Evolutionary conservation across 345 rosid species (phyloP), one percentile per base, ranked within the genome.

Genomic region (Schrenkiella parvula): DNA sequence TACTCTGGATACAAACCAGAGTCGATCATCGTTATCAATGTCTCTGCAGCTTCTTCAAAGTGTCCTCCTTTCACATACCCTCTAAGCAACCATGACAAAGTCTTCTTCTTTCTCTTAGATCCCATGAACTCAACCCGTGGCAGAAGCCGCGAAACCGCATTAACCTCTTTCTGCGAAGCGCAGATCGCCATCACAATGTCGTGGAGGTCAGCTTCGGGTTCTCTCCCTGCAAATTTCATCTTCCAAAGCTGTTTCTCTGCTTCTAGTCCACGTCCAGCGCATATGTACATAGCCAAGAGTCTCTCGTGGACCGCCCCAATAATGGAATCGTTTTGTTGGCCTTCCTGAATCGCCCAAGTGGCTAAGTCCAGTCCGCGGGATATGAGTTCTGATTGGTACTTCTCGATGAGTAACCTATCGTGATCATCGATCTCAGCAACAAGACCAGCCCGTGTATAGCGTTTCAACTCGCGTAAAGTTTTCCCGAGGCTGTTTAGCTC

Each of bases 211-310:
- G 72, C 76, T 63, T 90, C 98, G 6, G 96, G 90, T 73, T 93
- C 91, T 73, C 76, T 89, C 48, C 98, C 98, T 5, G 78, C 84
- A 37, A 93, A 83, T 69, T 88, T 93, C 96, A 89, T 90, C 77
- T 90, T 82, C 98, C 98, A 93, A 25, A 93, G 80, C 76, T 93
- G 92, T 67, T 82, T 86, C 79, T 93, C 98, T 15, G 97, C 97
- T 51, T 88, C 95, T 14, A 77, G 82, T 68, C 97, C 98, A 43
- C 77, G 85, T 43, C 98, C 93, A 1, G 96, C 88, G 19, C 98
- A 93, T 26, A 93, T 80, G 71, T 93, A 85, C 98, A 93, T 93
- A 22, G 93, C 93, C 0, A 93, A 86, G 62, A 93, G 98, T 61
- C 88, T 87, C 82, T 93, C 97, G 14, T 90, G 95, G 37, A 90